phyloP scores from a whole-genome alignment of 371 early-diverging fungal genomes.

The Mucor plumbeus region DNA sequence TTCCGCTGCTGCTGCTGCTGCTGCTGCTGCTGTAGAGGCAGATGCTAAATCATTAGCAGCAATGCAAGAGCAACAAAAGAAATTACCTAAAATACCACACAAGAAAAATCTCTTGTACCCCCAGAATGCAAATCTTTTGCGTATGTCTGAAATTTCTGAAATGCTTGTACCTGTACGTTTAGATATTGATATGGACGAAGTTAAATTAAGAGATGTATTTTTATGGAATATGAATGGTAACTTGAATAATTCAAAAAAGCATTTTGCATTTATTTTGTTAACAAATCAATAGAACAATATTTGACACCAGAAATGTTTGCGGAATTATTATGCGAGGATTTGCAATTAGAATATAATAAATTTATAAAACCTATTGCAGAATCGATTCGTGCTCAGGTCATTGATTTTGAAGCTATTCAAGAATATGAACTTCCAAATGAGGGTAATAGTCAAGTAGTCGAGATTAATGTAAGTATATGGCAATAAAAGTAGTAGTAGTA shows the following conservation, averaged over 20 bases:
- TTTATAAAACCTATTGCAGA: conserved; percentile 76
- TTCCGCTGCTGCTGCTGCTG: conserved; percentile 3
- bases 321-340: conserved; percentile 83
- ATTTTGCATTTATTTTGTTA: too few relatives aligned
- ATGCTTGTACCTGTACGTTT: conserved; percentile 79
- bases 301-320: conserved; percentile 93
- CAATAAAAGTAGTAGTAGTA: background rate
- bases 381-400: conserved; percentile 67
- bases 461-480: conserved; percentile 36
- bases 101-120: conserved; percentile 39
- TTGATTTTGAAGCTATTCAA: conserved; percentile 47
- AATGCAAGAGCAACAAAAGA: conserved; percentile 14
- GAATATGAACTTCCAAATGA: conserved; percentile 38
- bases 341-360: conserved; percentile 61
- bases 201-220: conserved; percentile 76
- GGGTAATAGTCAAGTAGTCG: conserved; percentile 29
- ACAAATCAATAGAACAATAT: conserved; percentile 60
- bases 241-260: conserved; percentile 7
- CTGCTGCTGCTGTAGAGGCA: conserved; percentile 12
- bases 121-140: conserved; percentile 29
- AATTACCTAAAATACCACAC: conserved; percentile 31
- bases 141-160: conserved; percentile 65
- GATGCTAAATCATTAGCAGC: conserved; percentile 5
- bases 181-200: conserved; percentile 81
- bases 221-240: conserved; percentile 85